Base-by-base conservation (phyloP, 2,329 filamentous ascomycete genomes). In the Fusarium sp. region DNA sequence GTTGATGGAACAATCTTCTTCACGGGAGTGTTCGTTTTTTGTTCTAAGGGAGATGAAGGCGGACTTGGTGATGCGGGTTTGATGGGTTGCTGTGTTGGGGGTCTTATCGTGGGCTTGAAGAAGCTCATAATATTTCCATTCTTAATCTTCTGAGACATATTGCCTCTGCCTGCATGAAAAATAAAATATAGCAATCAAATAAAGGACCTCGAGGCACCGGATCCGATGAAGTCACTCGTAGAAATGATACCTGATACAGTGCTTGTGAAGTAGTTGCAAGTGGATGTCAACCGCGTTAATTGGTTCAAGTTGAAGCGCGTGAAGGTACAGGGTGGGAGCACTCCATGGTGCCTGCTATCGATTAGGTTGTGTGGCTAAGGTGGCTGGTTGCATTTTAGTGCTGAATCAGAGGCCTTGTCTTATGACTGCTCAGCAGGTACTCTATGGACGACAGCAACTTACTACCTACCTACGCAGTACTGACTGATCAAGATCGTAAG, bases 51-150 rank as follows among this genome's bases (percentile, higher is more conserved):
- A 23, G 77, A 76, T 23, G 75, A 74, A 23, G 69, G 56, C 9
- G 59, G 67, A 18, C 43, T 54, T 34, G 59, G 49, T 49, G 50
- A 47, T 37, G 66, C 56, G 25, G 54, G 42, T 49, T 55, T 53
- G 11, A 62, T 43, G 21, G 16, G 27, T 40, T 54, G 49, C n/a
- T 69, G 61, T 20, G 67, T 63, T 48, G 63, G 54, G 5, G 66
- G 46, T 53, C 62, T 74, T 45, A 70, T 42, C 30, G 67, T 61
- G 28, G 79, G 77, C 66, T 78, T 79, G 68, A 83, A 83, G 69
- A 82, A 83, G 71, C 73, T 79, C 58, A 76, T 71, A 58, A 83
- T 82, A 66, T 63, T 78, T 53, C 71, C 74, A 71, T 79, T 80
- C 59, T 71, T 76, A 13, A 30, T 32, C 14, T 59, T 71, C 59